Conservation (phyloP, 2,329 filamentous ascomycete species). For the Teratosphaeria zuluensis region DNA sequence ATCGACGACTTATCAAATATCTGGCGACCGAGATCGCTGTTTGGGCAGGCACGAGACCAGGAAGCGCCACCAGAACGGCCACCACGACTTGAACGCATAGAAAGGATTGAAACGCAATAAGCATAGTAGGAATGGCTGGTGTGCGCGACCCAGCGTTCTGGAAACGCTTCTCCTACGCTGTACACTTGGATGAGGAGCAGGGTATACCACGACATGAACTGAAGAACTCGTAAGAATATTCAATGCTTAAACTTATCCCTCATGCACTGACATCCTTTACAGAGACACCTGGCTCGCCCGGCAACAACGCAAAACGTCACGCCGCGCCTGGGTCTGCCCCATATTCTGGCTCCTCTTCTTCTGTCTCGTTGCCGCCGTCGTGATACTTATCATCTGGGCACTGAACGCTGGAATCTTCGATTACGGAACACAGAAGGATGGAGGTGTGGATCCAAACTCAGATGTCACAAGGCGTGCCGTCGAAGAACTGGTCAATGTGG, state of each 20-base stretch:
- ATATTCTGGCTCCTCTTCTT: conserved; percentile 38
- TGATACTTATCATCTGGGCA: conserved; percentile 38
- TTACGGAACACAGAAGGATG: neutral
- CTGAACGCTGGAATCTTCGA: conserved; percentile 20
- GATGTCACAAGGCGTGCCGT: neutral
- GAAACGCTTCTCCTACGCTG: conserved; percentile 49
- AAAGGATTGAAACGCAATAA: neutral
- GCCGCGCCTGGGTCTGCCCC: conserved; percentile 38
- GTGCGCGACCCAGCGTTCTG: conserved; percentile 51
- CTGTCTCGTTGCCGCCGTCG: conserved; percentile 35
- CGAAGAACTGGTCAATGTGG: neutral
- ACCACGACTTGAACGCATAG: neutral
- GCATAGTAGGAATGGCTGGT: conserved; percentile 31
- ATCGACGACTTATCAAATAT: neutral
- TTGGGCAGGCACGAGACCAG: neutral
- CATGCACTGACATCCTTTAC: neutral
- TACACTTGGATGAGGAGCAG: conserved; percentile 45
- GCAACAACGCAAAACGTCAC: conserved; percentile 39
- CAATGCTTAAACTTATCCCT: neutral
- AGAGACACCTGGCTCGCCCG: conserved; percentile 47
- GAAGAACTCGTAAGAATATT: conserved; percentile 30
- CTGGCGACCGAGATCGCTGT: neutral
- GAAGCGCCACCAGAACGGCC: neutral
- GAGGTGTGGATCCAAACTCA: conserved; percentile 2
- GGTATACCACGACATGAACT: conserved; percentile 9